Percentiles rank a stretch among this genome's conserved stretches.
Conservation (phyloP, 768 basidiomycete species). For the Lactarius quietus region DNA sequence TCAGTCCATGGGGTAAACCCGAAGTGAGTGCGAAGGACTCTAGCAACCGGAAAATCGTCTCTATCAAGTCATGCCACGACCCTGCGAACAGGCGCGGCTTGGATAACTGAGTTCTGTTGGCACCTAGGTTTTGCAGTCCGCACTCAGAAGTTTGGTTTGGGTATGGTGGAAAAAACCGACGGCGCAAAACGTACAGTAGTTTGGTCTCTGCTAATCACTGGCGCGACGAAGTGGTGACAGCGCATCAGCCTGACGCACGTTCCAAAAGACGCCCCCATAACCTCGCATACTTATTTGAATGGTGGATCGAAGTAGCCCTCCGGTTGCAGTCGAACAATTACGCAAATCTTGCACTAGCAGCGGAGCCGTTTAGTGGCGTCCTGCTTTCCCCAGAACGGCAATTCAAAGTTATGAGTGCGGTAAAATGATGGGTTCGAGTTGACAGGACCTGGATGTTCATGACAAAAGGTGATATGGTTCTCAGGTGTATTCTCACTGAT, state of each 20-base stretch:
- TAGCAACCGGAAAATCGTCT: slow-evolving; percentile 17
- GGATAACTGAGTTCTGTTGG: not conserved
- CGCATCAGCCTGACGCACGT: slow-evolving; percentile 2
- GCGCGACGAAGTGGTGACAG: not conserved
- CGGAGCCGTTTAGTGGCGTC: not conserved
- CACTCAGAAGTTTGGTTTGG: not conserved
- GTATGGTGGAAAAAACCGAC: not conserved
- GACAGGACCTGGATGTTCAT: not conserved
- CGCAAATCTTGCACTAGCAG: not conserved
- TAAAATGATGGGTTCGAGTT: not conserved
- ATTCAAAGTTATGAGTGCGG: not conserved
- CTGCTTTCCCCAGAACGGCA: not conserved
- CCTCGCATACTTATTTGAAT: not conserved
- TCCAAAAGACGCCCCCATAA: not conserved
- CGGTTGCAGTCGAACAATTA: not conserved
- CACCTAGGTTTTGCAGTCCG: not conserved
- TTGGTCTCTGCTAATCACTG: not conserved
- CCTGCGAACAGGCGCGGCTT: not conserved
- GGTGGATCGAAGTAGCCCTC: not conserved
- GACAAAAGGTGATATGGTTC: not conserved
- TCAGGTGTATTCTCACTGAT: not conserved
- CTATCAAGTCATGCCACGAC: not conserved
- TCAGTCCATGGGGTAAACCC: not conserved
- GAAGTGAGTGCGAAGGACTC: not conserved
- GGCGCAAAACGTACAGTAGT: not conserved